Evolutionary conservation across 371 early-diverging fungal species (phyloP).

Genomic region (Rhizopus microsporus): DNA sequence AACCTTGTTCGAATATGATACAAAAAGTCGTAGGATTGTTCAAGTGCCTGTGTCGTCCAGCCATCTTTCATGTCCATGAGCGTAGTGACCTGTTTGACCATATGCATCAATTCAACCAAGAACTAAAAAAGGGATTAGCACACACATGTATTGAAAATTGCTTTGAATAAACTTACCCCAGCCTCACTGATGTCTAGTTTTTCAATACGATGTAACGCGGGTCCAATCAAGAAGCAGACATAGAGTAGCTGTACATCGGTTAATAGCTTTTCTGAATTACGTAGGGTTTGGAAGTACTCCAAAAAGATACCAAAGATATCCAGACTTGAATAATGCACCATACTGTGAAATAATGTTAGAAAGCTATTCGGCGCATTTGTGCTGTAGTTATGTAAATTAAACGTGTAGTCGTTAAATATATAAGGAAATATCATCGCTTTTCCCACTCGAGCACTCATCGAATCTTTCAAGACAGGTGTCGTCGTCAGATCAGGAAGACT

Average conservation of each 20-base stretch:
- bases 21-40: conserved; percentile 60
- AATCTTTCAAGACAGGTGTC: conserved; percentile 36
- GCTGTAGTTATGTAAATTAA: conserved; percentile 62
- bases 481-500: conserved; percentile 41
- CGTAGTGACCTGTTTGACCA: conserved; percentile 51
- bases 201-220: conserved; percentile 73
- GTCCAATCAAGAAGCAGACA: conserved; percentile 72
- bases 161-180: conserved; percentile 31
- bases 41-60: conserved; percentile 53
- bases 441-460: conserved; percentile 39
- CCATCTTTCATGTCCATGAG: conserved; percentile 53
- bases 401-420: conserved; percentile 64
- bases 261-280: conserved; percentile 46
- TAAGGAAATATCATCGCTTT: conserved; percentile 56
- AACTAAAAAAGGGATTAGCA: conserved; percentile 23
- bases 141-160: background rate
- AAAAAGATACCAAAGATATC: conserved; percentile 52
- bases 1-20: conserved; percentile 52
- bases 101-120: conserved; percentile 49
- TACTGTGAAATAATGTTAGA: conserved; percentile 63
- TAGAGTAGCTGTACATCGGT: conserved; percentile 78
- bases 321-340: conserved; percentile 62
- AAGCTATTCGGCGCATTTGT: conserved; percentile 66
- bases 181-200: conserved; percentile 49
- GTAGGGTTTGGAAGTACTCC: conserved; percentile 36